A percentile compares a stretch with the other conserved stretches of the same genome.
Evolutionary conservation across 345 rosid species (phyloP).

Genomic region (Linum tenue): DNA sequence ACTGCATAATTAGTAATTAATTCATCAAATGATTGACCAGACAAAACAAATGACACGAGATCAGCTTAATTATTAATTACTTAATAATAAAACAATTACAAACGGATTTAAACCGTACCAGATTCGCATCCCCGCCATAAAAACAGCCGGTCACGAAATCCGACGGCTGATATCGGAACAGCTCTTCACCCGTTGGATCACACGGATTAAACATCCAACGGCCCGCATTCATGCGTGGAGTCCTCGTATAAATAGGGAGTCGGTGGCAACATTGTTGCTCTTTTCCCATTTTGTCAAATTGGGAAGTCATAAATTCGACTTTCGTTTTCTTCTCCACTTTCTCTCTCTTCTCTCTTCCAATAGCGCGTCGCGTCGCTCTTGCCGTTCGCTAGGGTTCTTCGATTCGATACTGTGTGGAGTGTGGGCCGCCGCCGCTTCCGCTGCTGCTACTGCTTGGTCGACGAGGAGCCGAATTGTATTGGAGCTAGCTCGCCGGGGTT

Average conservation of each 20-base stretch:
- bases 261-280: no score
- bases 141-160: neutral
- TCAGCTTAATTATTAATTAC: no score
- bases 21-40: no score
- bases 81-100: no score
- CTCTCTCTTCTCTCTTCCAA: neutral
- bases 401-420: neutral
- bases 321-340: no score
- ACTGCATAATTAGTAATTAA: no score
- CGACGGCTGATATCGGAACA: neutral
- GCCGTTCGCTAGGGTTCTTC: neutral
- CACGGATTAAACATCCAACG: constrained; percentile 2
- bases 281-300: no score
- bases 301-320: no score
- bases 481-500: neutral
- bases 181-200: constrained; percentile 7
- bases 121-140: no score
- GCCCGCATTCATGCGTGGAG: neutral
- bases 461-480: neutral
- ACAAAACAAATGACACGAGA: no score
- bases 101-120: no score
- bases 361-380: neutral
- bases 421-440: neutral
- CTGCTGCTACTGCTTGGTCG: neutral
- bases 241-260: no score